A percentile compares a stretch with the other conserved stretches of the same genome.
Evolutionary conservation across 148 eudicot species (phyloP).

Genomic region (Oxyria digyna): DNA sequence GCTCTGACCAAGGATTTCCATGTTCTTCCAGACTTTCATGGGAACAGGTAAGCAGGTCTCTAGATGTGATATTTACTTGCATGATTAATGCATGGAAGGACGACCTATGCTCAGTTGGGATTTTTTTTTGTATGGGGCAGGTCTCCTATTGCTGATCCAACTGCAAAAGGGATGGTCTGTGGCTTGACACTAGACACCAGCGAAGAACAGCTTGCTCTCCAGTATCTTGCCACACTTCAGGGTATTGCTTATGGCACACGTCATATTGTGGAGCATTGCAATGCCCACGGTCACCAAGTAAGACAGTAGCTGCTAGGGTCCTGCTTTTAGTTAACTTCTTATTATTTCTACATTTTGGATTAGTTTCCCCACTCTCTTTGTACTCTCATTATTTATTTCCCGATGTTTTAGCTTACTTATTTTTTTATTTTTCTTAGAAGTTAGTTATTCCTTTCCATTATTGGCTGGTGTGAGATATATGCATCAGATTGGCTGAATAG

Average conservation of each 20-base stretch:
- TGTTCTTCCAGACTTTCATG: conserved; percentile 93
- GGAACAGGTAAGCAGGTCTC: conserved; percentile 55
- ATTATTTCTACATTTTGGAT: no score
- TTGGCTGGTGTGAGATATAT: no score
- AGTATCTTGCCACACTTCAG: conserved; percentile 84
- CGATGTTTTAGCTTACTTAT: no score
- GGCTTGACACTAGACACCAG: conserved; percentile 87
- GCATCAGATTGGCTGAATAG: no score
- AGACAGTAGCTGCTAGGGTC: conserved; percentile 14
- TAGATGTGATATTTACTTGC: not conserved
- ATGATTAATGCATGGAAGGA: not conserved
- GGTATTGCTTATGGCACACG: conserved; percentile 98
- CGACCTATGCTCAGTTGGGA: not conserved
- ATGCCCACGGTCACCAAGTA: conserved; percentile 91
- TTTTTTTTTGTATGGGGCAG: conserved; percentile 22
- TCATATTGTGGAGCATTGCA: conserved; percentile 93
- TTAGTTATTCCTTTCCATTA: no score
- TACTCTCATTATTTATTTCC: no score
- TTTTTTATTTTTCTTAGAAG: no score
- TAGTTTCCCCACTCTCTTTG: no score
- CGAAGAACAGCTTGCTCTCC: conserved; percentile 85
- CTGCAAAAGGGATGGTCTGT: conserved; percentile 70
- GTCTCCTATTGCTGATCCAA: conserved; percentile 94
- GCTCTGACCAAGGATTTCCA: conserved; percentile 77
- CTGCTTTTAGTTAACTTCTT: no score